Evolutionary conservation across 75 land plant species (phyloP), one percentile per base, ranked within the genome.

Genomic region (Pinus taeda): DNA sequence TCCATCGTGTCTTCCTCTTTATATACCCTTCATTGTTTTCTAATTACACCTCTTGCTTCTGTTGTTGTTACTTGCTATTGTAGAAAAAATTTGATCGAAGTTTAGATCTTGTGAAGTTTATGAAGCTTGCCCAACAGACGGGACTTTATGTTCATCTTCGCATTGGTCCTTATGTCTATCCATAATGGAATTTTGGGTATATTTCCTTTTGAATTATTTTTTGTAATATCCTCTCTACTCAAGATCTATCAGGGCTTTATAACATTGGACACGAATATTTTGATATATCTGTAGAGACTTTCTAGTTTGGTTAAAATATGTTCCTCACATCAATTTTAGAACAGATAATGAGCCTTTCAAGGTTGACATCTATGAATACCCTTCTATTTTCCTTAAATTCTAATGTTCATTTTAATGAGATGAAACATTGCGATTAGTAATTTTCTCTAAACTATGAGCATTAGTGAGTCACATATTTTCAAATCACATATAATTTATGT

Each of bases 101-200:
- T 62, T 91, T 82, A 76, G 93, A 96, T 77, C 74, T 96, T 79
- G 91, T 94, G 3, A 78, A 77, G 59, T 96, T 96, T 71, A 67
- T 96, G 62, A 91, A 90, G 81, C 79, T 90, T 73, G 91, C 90
- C 30, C 75, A 96, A 60, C 83, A 92, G 77, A 91, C 91, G 37
- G 97, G 91, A 13, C 83, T 96, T 36, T 92, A 84, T 85, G 87
- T 90, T 59, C 82, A 89, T 83, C 90, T 96, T 77, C 88, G 94
- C 62, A 94, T 96, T 78, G 98, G 98, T 11, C 98, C 98, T 65
- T 95, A 95, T 85, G 92, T 82, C 73, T 93, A 90, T 79, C 93
- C 93, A 4, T 93, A 95, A 74, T 96, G 98, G 98, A 96, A 94
- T 76, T 93, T 90, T 81, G 97, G 98, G 98, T 95, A 29, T 39